Percentiles rank a stretch among this genome's conserved stretches.
These are phyloP conservation scores for Aurinia saxatilis DNA, from an alignment of 345 rosid species.

Conservation along the genomic window DNA sequence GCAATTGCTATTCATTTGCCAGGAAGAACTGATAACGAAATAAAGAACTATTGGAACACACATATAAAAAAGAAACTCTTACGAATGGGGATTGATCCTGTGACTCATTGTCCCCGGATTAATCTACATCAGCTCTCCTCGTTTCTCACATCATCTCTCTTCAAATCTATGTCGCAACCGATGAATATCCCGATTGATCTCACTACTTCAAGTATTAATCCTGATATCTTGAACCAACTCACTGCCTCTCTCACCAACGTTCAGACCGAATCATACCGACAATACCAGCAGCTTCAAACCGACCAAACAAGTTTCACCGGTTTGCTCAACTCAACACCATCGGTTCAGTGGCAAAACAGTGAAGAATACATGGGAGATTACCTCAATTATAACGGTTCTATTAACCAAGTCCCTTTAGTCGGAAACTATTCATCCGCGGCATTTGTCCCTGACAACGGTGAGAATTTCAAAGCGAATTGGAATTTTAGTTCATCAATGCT, in stretches of 20 bases:
- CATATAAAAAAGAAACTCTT: slow-evolving; percentile 63
- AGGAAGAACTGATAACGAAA: slow-evolving; percentile 63
- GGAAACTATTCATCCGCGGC: slow-evolving; percentile 11
- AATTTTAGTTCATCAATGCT: slow-evolving; percentile 16
- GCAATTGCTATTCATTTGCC: slow-evolving; percentile 58
- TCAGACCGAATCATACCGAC: slow-evolving; percentile 17
- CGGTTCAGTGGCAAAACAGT: slow-evolving; percentile 21
- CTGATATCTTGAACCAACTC: slow-evolving; percentile 5
- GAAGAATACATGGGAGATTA: slow-evolving; percentile 16
- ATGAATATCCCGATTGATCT: slow-evolving; percentile 9
- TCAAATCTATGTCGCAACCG: slow-evolving; percentile 20
- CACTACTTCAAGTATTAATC: slow-evolving; percentile 13
- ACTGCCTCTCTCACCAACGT: slow-evolving; percentile 17
- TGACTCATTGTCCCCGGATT: slow-evolving; percentile 45
- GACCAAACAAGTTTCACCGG: slow-evolving; percentile 18
- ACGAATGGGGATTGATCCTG: slow-evolving; percentile 83
- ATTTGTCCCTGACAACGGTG: slow-evolving; percentile 1
- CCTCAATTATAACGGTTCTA: slow-evolving; percentile 7
- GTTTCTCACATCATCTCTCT: slow-evolving; percentile 22
- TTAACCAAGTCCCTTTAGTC: slow-evolving; percentile 2
- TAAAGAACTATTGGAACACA: slow-evolving; percentile 71
- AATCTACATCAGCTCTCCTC: slow-evolving; percentile 30
- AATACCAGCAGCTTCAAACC: slow-evolving; percentile 21
- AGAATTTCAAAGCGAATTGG: slow-evolving; percentile 12
- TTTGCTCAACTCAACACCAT: slow-evolving; percentile 23